Evolutionary conservation across 768 basidiomycete species (phyloP).

Genomic region (Naganishia onofrii): DNA sequence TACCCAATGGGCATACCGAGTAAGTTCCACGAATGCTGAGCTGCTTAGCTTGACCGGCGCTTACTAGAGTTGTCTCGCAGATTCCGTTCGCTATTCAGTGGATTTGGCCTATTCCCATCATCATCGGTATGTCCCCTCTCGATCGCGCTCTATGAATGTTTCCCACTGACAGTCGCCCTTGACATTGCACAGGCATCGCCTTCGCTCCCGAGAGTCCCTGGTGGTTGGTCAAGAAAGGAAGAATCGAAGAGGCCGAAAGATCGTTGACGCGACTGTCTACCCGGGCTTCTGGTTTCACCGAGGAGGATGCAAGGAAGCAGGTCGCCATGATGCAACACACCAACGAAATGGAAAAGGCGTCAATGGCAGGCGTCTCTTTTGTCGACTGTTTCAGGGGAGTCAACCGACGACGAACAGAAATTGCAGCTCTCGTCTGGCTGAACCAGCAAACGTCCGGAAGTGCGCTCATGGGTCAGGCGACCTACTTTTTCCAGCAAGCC

Average conservation of each 20-base stretch:
- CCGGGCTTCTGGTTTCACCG: slow-evolving; percentile 26
- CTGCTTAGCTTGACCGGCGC: not conserved
- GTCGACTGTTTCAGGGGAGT: slow-evolving; percentile 38
- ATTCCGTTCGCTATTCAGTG: slow-evolving; percentile 46
- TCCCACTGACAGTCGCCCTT: slow-evolving; percentile 45
- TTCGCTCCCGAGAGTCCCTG: slow-evolving; percentile 43
- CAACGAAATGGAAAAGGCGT: slow-evolving; percentile 39
- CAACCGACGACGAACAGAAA: slow-evolving; percentile 43
- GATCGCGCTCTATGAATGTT: too few relatives aligned
- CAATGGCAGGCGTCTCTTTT: slow-evolving; percentile 32
- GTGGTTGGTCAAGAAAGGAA: slow-evolving; percentile 49
- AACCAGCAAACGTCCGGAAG: slow-evolving; percentile 16
- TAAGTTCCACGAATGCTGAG: slow-evolving; percentile 13
- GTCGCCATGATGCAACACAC: slow-evolving; percentile 42
- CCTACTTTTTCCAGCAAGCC: slow-evolving; percentile 25
- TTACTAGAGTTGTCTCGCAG: not conserved
- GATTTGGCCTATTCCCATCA: slow-evolving; percentile 52
- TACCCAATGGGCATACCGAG: slow-evolving; percentile 38
- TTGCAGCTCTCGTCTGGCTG: slow-evolving; percentile 35
- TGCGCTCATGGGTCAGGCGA: slow-evolving; percentile 28
- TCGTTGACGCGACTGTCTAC: slow-evolving; percentile 31
- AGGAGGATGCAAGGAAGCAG: slow-evolving; percentile 34
- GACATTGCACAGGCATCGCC: not conserved
- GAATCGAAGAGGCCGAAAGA: slow-evolving; percentile 35
- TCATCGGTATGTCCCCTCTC: slow-evolving; percentile 31